Evolutionary conservation across 805 yeast genomes (phyloP).

Genomic region (Gaillardinia entomophila): DNA sequence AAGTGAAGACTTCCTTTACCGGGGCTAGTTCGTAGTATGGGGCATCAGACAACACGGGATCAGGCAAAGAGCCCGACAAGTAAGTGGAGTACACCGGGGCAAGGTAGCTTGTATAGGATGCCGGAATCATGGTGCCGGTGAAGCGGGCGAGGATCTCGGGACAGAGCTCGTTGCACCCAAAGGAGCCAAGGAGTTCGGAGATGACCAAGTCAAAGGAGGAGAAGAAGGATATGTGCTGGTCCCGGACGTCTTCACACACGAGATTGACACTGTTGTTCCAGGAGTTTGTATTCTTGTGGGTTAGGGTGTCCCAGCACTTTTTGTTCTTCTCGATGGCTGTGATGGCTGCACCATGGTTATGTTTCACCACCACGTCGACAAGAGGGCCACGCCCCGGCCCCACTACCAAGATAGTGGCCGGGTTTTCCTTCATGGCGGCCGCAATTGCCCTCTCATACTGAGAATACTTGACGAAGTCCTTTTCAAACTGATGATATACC

Average conservation of each 20-base stretch:
- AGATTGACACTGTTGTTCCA: constrained; percentile 55
- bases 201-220: constrained; percentile 51
- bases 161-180: constrained; percentile 86
- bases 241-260: constrained; percentile 54
- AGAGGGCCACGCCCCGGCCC: constrained; percentile 92
- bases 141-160: constrained; percentile 63
- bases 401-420: constrained; percentile 45
- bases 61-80: background rate
- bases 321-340: constrained; percentile 77
- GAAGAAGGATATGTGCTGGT: constrained; percentile 33
- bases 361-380: too few species aligned
- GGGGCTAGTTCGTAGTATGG: constrained; percentile 27
- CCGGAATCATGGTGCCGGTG: constrained; percentile 36
- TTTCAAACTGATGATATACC: constrained; percentile 67
- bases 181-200: constrained; percentile 82
- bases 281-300: constrained; percentile 38
- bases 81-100: constrained; percentile 46
- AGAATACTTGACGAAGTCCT: constrained; percentile 63
- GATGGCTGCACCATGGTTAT: too few species aligned
- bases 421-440: constrained; percentile 18
- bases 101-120: constrained; percentile 49
- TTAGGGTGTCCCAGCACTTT: constrained; percentile 48
- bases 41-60: constrained; percentile 1
- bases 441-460: constrained; percentile 69
- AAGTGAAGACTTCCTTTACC: constrained; percentile 54